Conservation (phyloP, 148 eudicot genomes). For the Arbutus unedo region DNA sequence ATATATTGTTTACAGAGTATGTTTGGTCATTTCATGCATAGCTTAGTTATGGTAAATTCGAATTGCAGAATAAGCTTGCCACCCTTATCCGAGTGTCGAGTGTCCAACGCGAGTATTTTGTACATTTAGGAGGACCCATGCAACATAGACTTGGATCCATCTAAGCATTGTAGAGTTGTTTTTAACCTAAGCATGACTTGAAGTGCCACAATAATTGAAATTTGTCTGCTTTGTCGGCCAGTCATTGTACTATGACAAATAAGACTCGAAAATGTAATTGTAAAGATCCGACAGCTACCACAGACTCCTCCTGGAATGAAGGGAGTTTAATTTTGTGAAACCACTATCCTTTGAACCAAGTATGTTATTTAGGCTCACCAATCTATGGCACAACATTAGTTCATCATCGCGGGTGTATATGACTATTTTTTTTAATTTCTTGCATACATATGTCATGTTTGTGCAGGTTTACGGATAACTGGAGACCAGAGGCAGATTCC, state of each 20-base stretch:
- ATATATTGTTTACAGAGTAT: too few species aligned
- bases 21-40: too few species aligned
- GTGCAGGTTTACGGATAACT: slow-evolving; percentile 69
- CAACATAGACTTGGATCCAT: not conserved
- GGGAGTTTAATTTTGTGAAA: not conserved
- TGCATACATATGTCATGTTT: not conserved
- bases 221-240: not conserved
- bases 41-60: too few species aligned
- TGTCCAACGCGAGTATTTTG: too few species aligned
- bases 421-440: not conserved
- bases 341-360: not conserved
- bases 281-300: slow-evolving; percentile 6
- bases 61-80: too few species aligned
- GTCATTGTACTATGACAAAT: not conserved
- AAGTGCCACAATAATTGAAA: not conserved
- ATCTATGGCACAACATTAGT: not conserved
- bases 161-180: not conserved
- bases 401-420: not conserved
- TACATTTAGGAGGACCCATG: too few species aligned
- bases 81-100: too few species aligned
- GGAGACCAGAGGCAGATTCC: slow-evolving; percentile 74
- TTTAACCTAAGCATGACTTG: not conserved
- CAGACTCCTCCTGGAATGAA: not conserved
- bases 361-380: not conserved
- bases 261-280: not conserved